phyloP scores from a whole-genome alignment of 495 filamentous ascomycete genomes.

The Tuber brumale region DNA sequence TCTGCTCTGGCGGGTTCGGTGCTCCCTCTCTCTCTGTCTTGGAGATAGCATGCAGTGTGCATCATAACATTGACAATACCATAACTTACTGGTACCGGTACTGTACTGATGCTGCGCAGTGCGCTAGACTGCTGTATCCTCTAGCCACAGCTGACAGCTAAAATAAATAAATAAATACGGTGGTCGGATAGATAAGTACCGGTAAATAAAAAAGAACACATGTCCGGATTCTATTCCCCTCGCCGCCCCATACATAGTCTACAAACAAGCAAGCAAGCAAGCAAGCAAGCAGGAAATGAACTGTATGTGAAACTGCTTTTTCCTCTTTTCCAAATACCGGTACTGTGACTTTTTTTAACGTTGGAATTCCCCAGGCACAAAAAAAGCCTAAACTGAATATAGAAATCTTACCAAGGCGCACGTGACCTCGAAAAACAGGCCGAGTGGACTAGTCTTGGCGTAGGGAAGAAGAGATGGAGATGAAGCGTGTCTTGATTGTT shows the following conservation, averaged over 20 bases:
- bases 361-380: not conserved
- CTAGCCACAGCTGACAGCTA: not conserved
- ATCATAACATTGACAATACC: not conserved
- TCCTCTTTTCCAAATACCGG: not conserved
- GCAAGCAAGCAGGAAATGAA: not conserved
- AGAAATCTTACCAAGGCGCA: not conserved
- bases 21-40: not conserved
- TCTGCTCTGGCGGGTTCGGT: not conserved
- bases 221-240: not conserved
- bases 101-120: too few relatives aligned
- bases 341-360: not conserved
- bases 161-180: not conserved
- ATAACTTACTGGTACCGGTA: not conserved
- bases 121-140: too few relatives aligned
- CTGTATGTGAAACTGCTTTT: not conserved
- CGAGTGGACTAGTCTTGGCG: not conserved
- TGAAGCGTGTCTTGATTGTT: constrained; percentile 5
- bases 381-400: not conserved
- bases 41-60: not conserved
- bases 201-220: not conserved
- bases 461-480: not conserved
- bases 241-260: not conserved
- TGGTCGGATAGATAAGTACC: not conserved
- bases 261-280: not conserved
- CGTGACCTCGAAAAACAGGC: not conserved